Evolutionary conservation across 108 stramenopile species (phyloP).

Genomic region (Skeletonema menzelii): DNA sequence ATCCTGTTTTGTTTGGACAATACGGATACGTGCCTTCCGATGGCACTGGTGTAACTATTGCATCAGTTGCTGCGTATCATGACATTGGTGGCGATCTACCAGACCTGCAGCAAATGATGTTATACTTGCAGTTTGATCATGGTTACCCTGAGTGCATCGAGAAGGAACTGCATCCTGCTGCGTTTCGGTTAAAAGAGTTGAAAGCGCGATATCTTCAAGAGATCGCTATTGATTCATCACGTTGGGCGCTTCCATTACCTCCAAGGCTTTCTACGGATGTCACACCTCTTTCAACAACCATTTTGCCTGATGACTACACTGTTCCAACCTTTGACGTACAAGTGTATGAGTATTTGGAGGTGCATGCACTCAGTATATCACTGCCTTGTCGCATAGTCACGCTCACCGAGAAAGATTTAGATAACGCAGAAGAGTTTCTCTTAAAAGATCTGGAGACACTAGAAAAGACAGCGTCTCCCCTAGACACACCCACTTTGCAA

Average conservation of each 20-base stretch:
- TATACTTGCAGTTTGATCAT: slow-evolving; percentile 14
- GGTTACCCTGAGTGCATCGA: slow-evolving; percentile 14
- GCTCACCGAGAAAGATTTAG: slow-evolving; percentile 8
- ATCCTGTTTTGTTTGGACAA: slow-evolving; percentile 10
- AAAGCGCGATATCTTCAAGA: slow-evolving; percentile 6
- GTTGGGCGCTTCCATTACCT: slow-evolving; percentile 5
- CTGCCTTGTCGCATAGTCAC: slow-evolving; percentile 13
- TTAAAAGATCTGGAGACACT: slow-evolving; percentile 8
- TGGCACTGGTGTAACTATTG: slow-evolving; percentile 4
- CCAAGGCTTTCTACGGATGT: not conserved
- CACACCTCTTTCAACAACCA: slow-evolving; percentile 9
- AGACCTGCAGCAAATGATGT: not conserved
- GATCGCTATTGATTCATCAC: not conserved
- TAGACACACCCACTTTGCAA: slow-evolving; percentile 1
- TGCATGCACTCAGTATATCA: slow-evolving; percentile 6
- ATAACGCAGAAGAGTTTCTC: not conserved
- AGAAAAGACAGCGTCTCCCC: not conserved
- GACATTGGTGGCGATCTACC: slow-evolving; percentile 4
- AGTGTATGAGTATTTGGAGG: slow-evolving; percentile 10
- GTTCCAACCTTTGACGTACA: slow-evolving; percentile 11
- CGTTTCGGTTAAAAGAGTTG: slow-evolving; percentile 16
- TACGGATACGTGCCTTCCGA: slow-evolving; percentile 11
- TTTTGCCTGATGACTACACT: slow-evolving; percentile 4
- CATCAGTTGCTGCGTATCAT: slow-evolving; percentile 5
- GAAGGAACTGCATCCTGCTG: slow-evolving; percentile 6